phyloP scores from a whole-genome alignment of 2,329 filamentous ascomycete species.

The Pseudocercospora pini-densiflorae region DNA sequence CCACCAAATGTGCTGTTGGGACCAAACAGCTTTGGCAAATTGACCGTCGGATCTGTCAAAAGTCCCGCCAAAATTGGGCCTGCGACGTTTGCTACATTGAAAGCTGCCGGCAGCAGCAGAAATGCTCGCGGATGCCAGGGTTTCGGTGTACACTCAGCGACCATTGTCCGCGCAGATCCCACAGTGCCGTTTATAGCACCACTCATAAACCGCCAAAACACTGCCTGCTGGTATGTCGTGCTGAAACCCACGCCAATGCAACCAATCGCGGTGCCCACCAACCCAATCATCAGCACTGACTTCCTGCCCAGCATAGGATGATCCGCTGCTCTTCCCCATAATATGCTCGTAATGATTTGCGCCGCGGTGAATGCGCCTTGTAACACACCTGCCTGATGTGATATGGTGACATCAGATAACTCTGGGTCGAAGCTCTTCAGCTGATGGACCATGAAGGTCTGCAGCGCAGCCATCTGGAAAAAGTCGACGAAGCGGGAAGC shows the following conservation, averaged over 20 bases:
- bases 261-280: conserved; percentile 45
- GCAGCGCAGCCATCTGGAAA: conserved; percentile 50
- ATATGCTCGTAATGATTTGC: conserved; percentile 48
- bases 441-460: conserved; percentile 52
- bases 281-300: conserved; percentile 45
- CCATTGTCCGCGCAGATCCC: conserved; percentile 48
- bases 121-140: conserved; percentile 48
- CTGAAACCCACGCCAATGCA: conserved; percentile 48
- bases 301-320: conserved; percentile 51
- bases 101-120: conserved; percentile 45
- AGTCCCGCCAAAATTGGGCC: conserved; percentile 63
- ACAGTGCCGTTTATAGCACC: conserved; percentile 49
- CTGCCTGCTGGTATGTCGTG: conserved; percentile 46
- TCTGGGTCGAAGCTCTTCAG: conserved; percentile 46
- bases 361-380: conserved; percentile 49
- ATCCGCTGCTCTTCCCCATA: conserved; percentile 49
- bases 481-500: conserved; percentile 50
- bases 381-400: conserved; percentile 48
- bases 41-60: conserved; percentile 63
- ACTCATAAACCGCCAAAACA: conserved; percentile 46
- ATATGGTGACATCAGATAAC: conserved; percentile 53
- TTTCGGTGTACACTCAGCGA: conserved; percentile 46
- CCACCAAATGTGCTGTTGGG: conserved; percentile 59
- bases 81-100: conserved; percentile 48
- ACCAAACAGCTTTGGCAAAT: conserved; percentile 62